phyloP scores from a whole-genome alignment of 495 filamentous ascomycete genomes.

The Cercophora sp. region DNA sequence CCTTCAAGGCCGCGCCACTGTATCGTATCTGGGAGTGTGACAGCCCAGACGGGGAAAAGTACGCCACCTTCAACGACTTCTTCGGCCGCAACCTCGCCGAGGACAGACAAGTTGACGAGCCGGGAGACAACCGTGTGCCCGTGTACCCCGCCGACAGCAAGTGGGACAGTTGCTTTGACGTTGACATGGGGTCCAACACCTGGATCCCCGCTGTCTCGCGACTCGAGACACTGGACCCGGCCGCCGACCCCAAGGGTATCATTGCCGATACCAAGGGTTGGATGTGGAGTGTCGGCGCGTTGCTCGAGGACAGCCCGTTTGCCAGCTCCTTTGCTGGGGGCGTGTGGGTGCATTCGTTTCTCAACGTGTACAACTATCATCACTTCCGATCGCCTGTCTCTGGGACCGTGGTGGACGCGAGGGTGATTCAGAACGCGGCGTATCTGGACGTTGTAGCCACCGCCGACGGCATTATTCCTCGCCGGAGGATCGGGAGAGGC shows the following conservation, averaged over 20 bases:
- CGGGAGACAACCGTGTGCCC: not conserved
- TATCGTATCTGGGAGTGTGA: not conserved
- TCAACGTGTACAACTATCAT: constrained; percentile 6
- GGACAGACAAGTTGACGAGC: not conserved
- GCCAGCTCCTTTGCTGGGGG: not conserved
- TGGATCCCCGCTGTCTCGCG: no score
- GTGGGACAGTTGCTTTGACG: not conserved
- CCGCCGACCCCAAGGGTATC: no score
- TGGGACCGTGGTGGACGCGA: not conserved
- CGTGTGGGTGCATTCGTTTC: constrained; percentile 1
- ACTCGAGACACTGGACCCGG: no score
- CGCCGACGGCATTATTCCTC: no score
- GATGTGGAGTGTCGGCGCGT: not conserved
- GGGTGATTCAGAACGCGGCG: constrained; percentile 4
- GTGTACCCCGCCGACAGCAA: constrained; percentile 9
- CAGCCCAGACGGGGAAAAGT: not conserved
- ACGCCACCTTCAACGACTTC: constrained; percentile 8
- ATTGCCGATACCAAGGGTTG: no score
- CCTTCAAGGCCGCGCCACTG: not conserved
- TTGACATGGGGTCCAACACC: not conserved
- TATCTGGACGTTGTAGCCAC: constrained; percentile 10
- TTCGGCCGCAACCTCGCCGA: constrained; percentile 1
- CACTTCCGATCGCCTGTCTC: constrained; percentile 3
- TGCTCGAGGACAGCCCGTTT: not conserved
- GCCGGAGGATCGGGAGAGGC: no score